Percentiles rank a stretch among this genome's conserved stretches.
These are phyloP conservation scores for Avena insularis DNA, from an alignment of 176 grass and related monocot species.

Conservation along the genomic window DNA sequence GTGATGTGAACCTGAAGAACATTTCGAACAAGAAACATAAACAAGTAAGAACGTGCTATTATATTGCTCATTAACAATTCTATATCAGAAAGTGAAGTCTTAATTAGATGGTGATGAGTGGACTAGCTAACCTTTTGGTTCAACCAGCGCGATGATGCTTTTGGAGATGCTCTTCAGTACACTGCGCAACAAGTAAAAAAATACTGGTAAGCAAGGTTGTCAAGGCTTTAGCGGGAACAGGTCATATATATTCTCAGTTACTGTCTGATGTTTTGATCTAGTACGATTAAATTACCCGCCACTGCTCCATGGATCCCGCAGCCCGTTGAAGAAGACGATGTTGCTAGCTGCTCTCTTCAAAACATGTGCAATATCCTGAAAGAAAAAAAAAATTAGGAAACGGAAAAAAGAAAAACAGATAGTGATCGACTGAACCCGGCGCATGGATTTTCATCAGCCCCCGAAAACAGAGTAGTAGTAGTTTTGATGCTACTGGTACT, in stretches of 20 bases:
- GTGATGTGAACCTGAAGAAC: slow-evolving; percentile 48
- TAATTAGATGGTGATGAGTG: background rate
- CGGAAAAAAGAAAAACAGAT: background rate
- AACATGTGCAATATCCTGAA: slow-evolving; percentile 57
- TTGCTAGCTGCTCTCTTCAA: slow-evolving; percentile 64
- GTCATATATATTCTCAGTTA: too few relatives aligned
- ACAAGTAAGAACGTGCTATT: background rate
- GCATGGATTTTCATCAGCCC: background rate
- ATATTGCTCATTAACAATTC: background rate
- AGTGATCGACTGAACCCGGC: background rate
- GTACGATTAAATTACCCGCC: slow-evolving; percentile 48
- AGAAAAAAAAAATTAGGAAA: background rate
- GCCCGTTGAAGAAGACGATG: slow-evolving; percentile 80
- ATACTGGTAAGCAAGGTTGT: background rate
- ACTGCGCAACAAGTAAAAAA: slow-evolving; percentile 15
- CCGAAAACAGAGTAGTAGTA: too few relatives aligned
- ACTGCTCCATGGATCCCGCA: slow-evolving; percentile 78
- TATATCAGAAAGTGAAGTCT: background rate
- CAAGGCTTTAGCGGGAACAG: background rate
- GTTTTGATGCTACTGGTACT: slow-evolving; percentile 13
- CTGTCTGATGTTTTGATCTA: background rate
- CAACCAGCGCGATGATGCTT: slow-evolving; percentile 63
- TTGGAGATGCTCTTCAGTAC: slow-evolving; percentile 63
- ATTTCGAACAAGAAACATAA: background rate
- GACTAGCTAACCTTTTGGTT: slow-evolving; percentile 51